These are phyloP conservation scores for Lecanicillium sp. DNA, from an alignment of 2,329 filamentous ascomycete species.

Conservation along the genomic window DNA sequence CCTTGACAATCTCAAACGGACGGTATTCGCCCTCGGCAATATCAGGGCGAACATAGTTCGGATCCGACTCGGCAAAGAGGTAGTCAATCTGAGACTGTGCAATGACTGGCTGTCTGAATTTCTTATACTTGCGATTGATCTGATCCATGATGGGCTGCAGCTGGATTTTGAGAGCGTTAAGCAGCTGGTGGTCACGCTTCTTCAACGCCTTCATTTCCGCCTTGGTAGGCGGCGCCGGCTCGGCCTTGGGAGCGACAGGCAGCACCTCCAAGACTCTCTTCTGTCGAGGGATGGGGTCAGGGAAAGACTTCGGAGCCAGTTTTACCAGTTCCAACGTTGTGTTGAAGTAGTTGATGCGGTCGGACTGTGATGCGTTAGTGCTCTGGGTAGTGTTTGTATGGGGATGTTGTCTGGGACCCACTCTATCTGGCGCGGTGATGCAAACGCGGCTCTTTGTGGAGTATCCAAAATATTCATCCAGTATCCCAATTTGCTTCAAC, in stretches of 20 bases:
- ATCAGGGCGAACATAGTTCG: conserved; percentile 56
- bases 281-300: conserved; percentile 78
- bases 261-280: conserved; percentile 74
- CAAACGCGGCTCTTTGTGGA: conserved; percentile 70
- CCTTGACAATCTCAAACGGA: conserved; percentile 72
- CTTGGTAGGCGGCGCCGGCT: conserved; percentile 61
- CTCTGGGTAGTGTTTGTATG: neutral
- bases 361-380: conserved; percentile 25
- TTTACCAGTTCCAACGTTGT: conserved; percentile 68
- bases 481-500: too few relatives aligned
- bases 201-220: conserved; percentile 74
- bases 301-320: conserved; percentile 77
- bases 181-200: conserved; percentile 71
- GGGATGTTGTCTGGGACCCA: conserved; percentile 31
- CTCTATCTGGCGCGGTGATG: conserved; percentile 56
- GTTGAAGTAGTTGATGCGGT: conserved; percentile 74
- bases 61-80: conserved; percentile 75
- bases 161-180: conserved; percentile 81
- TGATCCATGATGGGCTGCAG: conserved; percentile 97
- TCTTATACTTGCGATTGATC: conserved; percentile 82
- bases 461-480: conserved; percentile 83
- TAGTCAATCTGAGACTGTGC: conserved; percentile 69
- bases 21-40: conserved; percentile 48
- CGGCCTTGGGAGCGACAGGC: conserved; percentile 64
- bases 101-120: conserved; percentile 76